Conservation (phyloP, 345 rosid genomes). For the Boechera stricta region DNA sequence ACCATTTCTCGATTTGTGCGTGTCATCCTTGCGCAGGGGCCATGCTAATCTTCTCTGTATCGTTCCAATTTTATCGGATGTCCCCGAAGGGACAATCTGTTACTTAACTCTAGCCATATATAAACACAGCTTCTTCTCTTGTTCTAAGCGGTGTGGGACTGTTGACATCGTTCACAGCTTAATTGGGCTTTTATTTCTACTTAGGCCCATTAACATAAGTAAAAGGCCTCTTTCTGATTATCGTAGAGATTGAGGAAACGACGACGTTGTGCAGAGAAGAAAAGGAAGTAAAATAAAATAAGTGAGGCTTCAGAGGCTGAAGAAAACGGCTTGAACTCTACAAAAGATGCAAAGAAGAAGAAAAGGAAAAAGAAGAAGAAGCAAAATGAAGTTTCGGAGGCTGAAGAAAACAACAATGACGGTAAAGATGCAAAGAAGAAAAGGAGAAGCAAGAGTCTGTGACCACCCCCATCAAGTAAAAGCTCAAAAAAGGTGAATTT, state of each 20-base stretch:
- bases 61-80: conserved; percentile 16
- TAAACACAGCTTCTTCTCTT: background rate
- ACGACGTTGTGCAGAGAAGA: background rate
- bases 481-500: conserved; percentile 68
- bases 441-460: conserved; percentile 42
- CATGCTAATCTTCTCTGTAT: conserved; percentile 21
- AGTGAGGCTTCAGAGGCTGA: conserved; percentile 15
- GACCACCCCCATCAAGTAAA: conserved; percentile 41
- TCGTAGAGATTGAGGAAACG: background rate
- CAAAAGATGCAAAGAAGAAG: conserved; percentile 32
- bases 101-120: background rate
- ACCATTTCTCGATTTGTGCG: conserved; percentile 27
- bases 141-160: background rate
- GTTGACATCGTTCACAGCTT: no score
- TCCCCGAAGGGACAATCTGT: background rate
- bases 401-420: background rate
- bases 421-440: conserved; percentile 26
- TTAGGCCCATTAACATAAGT: background rate
- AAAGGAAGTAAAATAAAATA: conserved; percentile 13
- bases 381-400: background rate
- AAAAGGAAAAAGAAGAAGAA: conserved; percentile 24
- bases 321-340: background rate
- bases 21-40: conserved; percentile 22
- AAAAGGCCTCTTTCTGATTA: background rate
- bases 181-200: background rate